Evolutionary conservation across 129 eudicot genomes (phyloP).

Genomic region (Lonicera japonica): DNA sequence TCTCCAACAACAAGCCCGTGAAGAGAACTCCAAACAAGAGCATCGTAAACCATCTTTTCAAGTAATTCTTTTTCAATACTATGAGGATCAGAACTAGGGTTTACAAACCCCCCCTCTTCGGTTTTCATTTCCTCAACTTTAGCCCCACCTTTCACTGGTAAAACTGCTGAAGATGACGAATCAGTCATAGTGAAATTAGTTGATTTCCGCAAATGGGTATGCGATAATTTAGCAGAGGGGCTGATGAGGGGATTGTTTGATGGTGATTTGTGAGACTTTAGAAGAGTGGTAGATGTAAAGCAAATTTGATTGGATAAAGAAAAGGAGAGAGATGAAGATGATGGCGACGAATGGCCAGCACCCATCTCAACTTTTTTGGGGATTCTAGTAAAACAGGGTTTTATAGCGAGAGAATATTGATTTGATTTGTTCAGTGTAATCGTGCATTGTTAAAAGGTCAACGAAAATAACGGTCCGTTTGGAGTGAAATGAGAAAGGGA

Average conservation of each 20-base stretch:
- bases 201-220: slow-evolving; percentile 12
- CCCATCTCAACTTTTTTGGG: slow-evolving; percentile 7
- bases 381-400: no score
- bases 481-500: no score
- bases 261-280: neutral
- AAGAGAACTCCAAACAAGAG: slow-evolving; percentile 83
- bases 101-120: slow-evolving; percentile 9
- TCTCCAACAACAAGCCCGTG: slow-evolving; percentile 92
- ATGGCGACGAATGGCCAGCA: slow-evolving; percentile 7
- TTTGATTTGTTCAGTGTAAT: no score
- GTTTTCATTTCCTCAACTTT: slow-evolving; percentile 22
- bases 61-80: slow-evolving; percentile 40
- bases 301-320: neutral
- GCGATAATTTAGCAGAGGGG: slow-evolving; percentile 5
- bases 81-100: slow-evolving; percentile 57
- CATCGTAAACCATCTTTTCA: slow-evolving; percentile 62
- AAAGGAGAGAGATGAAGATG: slow-evolving; percentile 7
- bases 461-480: no score
- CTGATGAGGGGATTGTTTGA: neutral
- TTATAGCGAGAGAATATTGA: no score
- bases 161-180: neutral
- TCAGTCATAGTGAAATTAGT: slow-evolving; percentile 20
- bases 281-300: neutral
- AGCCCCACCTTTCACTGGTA: slow-evolving; percentile 9
- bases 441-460: no score